These are phyloP conservation scores for Epichloe typhina DNA, from an alignment of 2,329 filamentous ascomycete species.

Conservation along the genomic window DNA sequence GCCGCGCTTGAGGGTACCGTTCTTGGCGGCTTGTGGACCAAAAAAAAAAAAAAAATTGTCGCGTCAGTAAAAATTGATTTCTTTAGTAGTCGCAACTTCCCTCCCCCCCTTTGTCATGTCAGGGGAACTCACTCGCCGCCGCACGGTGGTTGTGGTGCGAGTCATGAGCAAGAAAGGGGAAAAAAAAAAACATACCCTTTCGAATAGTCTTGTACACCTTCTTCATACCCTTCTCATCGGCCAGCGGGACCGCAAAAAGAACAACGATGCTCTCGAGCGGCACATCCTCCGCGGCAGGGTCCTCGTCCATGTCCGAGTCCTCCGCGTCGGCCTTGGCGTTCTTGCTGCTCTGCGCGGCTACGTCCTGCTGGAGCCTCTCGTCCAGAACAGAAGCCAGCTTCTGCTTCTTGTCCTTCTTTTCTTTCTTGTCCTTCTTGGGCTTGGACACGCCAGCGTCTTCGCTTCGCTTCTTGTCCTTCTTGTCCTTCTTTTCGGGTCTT, in stretches of 20 bases:
- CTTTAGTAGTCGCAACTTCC: no score
- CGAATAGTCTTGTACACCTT: constrained; percentile 44
- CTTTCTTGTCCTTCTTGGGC: constrained; percentile 46
- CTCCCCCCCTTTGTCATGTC: neutral
- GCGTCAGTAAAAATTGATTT: neutral
- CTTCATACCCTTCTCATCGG: constrained; percentile 63
- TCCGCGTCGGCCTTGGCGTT: constrained; percentile 26
- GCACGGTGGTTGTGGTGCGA: neutral
- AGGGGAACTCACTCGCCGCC: no score
- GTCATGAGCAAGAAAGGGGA: no score
- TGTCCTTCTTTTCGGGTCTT: constrained; percentile 37
- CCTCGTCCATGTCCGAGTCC: constrained; percentile 33
- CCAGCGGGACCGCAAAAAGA: constrained; percentile 70
- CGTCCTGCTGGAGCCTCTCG: constrained; percentile 47
- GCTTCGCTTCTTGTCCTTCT: constrained; percentile 48
- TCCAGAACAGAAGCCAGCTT: constrained; percentile 55
- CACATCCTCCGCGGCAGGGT: constrained; percentile 26
- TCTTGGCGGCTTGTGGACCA: constrained; percentile 70
- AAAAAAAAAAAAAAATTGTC: no score
- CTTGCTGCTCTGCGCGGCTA: constrained; percentile 25
- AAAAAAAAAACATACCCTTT: constrained; percentile 31
- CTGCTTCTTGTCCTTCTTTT: constrained; percentile 62
- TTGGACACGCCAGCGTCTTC: constrained; percentile 41
- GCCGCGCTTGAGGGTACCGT: constrained; percentile 90
- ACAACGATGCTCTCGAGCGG: constrained; percentile 49